phyloP scores from a whole-genome alignment of 495 filamentous ascomycete genomes.

The Aspergillus biplanus region DNA sequence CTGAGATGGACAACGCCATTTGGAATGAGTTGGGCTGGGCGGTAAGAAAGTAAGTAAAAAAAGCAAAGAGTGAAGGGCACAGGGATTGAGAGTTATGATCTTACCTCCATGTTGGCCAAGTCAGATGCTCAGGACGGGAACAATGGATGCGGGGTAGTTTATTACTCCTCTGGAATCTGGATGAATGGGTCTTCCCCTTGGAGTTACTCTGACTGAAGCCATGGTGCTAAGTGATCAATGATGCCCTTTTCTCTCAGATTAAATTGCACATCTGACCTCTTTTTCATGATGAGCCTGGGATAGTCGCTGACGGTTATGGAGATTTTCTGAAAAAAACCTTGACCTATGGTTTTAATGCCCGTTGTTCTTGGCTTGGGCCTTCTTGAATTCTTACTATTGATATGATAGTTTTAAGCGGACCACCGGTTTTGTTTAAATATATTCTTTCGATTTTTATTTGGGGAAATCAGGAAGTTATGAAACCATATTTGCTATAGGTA shows the following conservation, averaged over 20 bases:
- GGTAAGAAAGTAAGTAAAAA: constrained; percentile 18
- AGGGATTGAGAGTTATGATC: background rate
- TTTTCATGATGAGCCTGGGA: too few species aligned
- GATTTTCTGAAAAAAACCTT: too few species aligned
- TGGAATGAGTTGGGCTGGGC: constrained; percentile 31
- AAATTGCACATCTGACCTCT: background rate
- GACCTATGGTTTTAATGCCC: too few species aligned
- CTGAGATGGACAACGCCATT: constrained; percentile 18
- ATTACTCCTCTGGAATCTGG: background rate
- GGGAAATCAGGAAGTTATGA: too few species aligned
- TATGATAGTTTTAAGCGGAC: too few species aligned
- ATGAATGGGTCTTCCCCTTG: background rate
- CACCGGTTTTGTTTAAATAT: too few species aligned
- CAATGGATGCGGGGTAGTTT: constrained; percentile 23
- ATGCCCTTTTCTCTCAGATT: background rate
- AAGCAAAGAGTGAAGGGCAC: constrained; percentile 19
- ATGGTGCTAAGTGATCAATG: background rate
- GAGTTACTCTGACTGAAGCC: background rate
- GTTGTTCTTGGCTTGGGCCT: too few species aligned
- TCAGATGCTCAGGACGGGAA: constrained; percentile 19
- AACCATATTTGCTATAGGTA: too few species aligned
- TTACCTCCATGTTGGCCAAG: constrained; percentile 12
- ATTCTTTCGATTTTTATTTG: too few species aligned
- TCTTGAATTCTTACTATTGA: too few species aligned
- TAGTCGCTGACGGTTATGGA: too few species aligned